phyloP scores from a whole-genome alignment of 805 yeast species.

The Metschnikowia cerradonensis region DNA sequence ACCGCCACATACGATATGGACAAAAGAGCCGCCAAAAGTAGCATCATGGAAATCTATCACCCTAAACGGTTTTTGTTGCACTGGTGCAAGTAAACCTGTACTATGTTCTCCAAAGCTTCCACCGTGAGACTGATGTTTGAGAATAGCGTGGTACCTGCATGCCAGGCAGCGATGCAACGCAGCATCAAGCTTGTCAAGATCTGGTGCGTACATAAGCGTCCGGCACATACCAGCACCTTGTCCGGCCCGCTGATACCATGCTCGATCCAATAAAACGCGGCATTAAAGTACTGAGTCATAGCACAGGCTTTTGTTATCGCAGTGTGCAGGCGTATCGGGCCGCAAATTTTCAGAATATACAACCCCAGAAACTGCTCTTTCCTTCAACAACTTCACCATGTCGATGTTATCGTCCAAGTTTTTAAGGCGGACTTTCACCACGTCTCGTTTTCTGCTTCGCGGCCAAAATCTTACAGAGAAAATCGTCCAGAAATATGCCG shows the following conservation, averaged over 20 bases:
- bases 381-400: constrained; percentile 5
- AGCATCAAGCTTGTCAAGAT: not conserved
- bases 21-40: constrained; percentile 25
- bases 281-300: constrained; percentile 20
- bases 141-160: not conserved
- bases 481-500: constrained; percentile 90
- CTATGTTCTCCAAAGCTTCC: not conserved
- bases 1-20: constrained; percentile 46
- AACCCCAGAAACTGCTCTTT: not conserved
- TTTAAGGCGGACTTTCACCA: constrained; percentile 13
- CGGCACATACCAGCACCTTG: not conserved
- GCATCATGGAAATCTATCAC: not conserved
- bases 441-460: constrained; percentile 18
- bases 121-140: not conserved
- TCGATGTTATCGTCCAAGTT: constrained; percentile 9
- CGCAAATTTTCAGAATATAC: not conserved
- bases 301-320: constrained; percentile 15
- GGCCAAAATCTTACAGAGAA: constrained; percentile 93
- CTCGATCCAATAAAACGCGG: constrained; percentile 16
- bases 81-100: not conserved
- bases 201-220: not conserved
- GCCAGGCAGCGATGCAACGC: not conserved
- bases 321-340: constrained; percentile 11
- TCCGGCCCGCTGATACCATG: not conserved
- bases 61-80: not conserved